A percentile compares a stretch with the other conserved stretches of the same genome.
Conservation (phyloP, 306 rosid species). For the Sindora glabra region DNA sequence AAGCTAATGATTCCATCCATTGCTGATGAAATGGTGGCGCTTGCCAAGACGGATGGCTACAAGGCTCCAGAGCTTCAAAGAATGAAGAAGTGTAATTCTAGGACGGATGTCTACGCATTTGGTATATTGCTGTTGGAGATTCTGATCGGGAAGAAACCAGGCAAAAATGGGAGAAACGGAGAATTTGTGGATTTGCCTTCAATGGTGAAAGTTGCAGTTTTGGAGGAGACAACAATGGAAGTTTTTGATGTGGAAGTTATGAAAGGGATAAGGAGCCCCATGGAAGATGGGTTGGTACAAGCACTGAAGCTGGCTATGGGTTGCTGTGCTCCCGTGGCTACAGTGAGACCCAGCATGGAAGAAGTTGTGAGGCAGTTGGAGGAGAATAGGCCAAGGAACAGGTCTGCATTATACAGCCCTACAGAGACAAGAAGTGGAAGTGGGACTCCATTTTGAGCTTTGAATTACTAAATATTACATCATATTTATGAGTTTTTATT, state of each 20-base stretch:
- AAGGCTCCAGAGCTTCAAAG: constrained; percentile 92
- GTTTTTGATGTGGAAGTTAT: constrained; percentile 80
- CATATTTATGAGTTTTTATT: constrained; percentile 23
- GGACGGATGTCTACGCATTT: constrained; percentile 89
- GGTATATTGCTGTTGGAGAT: constrained; percentile 78
- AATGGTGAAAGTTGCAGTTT: constrained; percentile 84
- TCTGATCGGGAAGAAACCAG: constrained; percentile 85
- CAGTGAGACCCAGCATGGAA: constrained; percentile 92
- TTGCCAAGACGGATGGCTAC: constrained; percentile 72
- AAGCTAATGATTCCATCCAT: constrained; percentile 73
- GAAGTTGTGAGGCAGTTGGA: constrained; percentile 97
- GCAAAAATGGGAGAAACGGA: constrained; percentile 63
- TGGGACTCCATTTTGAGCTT: constrained; percentile 82
- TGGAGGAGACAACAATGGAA: constrained; percentile 95
- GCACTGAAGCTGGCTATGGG: constrained; percentile 98
- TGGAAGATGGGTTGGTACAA: constrained; percentile 93
- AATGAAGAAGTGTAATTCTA: constrained; percentile 87
- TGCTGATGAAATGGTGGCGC: constrained; percentile 83
- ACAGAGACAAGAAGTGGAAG: constrained; percentile 96
- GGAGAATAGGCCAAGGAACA: constrained; percentile 95
- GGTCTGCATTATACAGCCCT: constrained; percentile 96
- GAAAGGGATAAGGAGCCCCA: constrained; percentile 87
- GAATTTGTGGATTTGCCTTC: constrained; percentile 83
- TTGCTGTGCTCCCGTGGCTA: constrained; percentile 92
- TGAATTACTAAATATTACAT: constrained; percentile 13